phyloP scores from a whole-genome alignment of 2,329 filamentous ascomycete species.

The Sporothrix brasiliensis region DNA sequence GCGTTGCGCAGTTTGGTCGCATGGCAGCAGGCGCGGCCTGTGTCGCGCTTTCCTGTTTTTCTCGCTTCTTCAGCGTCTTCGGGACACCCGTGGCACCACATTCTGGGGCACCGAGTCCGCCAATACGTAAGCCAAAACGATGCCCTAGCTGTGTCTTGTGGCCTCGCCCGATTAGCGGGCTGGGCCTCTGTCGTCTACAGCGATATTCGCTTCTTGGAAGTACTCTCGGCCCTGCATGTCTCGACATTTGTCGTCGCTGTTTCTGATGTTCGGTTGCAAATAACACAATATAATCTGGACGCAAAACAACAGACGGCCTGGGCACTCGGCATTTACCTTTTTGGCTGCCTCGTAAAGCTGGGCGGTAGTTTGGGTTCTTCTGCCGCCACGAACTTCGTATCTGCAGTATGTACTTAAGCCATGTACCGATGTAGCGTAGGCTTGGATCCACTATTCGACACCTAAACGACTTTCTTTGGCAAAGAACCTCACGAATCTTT shows the following conservation, averaged over 20 bases:
- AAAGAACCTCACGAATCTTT: not conserved
- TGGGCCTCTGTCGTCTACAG: conserved; percentile 8
- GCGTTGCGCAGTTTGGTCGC: not conserved
- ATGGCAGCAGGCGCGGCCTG: conserved; percentile 15
- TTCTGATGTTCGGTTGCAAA: not conserved
- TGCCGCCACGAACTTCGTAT: conserved; percentile 21
- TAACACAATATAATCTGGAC: not conserved
- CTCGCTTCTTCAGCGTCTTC: not conserved
- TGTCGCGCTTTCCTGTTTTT: conserved; percentile 23
- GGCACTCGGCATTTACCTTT: not conserved
- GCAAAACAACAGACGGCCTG: not conserved
- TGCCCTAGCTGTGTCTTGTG: not conserved
- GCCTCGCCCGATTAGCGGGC: not conserved
- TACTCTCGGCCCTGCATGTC: not conserved
- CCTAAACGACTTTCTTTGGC: not conserved
- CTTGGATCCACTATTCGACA: conserved; percentile 20
- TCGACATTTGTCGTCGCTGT: not conserved
- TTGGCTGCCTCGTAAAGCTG: conserved; percentile 10
- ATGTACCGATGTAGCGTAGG: not conserved
- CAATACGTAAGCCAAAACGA: conserved; percentile 26
- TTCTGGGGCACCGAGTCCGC: not conserved
- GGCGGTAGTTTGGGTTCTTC: not conserved
- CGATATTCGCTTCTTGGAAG: not conserved
- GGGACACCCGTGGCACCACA: not conserved
- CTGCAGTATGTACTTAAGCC: conserved; percentile 25